Conservation (phyloP, 2,329 filamentous ascomycete genomes). For the Furcasterigmium sp. region DNA sequence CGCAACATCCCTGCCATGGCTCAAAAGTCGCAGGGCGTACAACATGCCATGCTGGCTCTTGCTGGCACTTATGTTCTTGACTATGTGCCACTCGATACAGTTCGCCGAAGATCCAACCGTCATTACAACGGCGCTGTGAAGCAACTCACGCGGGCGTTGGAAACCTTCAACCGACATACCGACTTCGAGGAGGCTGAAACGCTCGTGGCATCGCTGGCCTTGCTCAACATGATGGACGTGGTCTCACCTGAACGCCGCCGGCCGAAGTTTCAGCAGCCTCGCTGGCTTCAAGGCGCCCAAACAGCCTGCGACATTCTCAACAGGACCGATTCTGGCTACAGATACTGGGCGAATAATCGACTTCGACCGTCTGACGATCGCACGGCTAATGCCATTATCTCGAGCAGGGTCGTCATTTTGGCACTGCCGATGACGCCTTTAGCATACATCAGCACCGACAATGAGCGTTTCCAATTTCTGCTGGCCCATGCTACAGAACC, state of each 20-base stretch:
- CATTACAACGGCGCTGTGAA: constrained; percentile 21
- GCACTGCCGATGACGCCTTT: constrained; percentile 32
- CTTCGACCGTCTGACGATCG: constrained; percentile 27
- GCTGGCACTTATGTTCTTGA: constrained; percentile 36
- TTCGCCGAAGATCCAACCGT: constrained; percentile 26
- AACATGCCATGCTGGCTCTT: constrained; percentile 31
- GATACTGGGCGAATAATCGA: constrained; percentile 27
- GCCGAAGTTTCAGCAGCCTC: constrained; percentile 24
- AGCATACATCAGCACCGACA: constrained; percentile 17
- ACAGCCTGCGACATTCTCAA: constrained; percentile 28
- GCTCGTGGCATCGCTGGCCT: constrained; percentile 19
- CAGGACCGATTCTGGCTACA: constrained; percentile 25
- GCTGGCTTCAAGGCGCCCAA: constrained; percentile 31
- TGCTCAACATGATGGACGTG: constrained; percentile 11
- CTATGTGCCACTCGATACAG: constrained; percentile 25
- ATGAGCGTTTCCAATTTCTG: constrained; percentile 30
- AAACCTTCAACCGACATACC: no score
- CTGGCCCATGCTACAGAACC: constrained; percentile 25
- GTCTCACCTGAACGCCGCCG: constrained; percentile 29
- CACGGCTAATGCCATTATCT: constrained; percentile 31
- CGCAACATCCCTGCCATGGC: constrained; percentile 33
- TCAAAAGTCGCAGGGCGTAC: constrained; percentile 22
- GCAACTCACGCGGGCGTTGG: constrained; percentile 19
- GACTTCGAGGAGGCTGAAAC: not conserved
- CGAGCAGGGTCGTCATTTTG: constrained; percentile 31